Conservation (phyloP, 371 early-diverging fungal species). For the Blakeslea trispora region DNA sequence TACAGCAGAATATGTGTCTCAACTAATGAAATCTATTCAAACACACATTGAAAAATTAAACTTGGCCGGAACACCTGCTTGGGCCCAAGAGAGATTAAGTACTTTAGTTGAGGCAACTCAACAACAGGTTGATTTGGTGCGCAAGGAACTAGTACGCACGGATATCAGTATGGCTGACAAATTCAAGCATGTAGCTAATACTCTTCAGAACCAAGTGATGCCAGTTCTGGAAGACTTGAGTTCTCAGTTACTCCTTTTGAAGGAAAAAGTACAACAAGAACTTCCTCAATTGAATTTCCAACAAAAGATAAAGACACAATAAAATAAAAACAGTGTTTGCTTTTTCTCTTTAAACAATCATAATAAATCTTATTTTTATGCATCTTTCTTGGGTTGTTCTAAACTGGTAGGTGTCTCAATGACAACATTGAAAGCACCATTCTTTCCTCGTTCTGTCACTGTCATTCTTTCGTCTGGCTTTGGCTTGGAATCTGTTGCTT, state of each 20-base stretch:
- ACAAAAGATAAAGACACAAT: conserved; percentile 19
- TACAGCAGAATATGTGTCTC: conserved; percentile 19
- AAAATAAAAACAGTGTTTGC: no score
- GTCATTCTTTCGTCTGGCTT: conserved; percentile 23
- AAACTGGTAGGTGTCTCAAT: conserved; percentile 32
- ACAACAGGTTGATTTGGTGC: conserved; percentile 46
- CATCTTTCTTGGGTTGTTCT: background rate
- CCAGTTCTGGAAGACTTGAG: conserved; percentile 55
- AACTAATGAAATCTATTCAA: conserved; percentile 19
- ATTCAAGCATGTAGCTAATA: conserved; percentile 46
- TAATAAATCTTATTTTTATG: background rate
- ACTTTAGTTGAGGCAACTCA: conserved; percentile 43
- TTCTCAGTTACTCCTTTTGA: conserved; percentile 33
- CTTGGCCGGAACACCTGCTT: conserved; percentile 47
- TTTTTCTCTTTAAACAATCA: background rate
- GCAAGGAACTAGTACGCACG: conserved; percentile 44
- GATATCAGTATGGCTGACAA: conserved; percentile 54
- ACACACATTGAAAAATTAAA: conserved; percentile 30
- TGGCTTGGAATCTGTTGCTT: conserved; percentile 38
- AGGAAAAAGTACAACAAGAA: conserved; percentile 29
- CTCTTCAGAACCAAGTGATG: conserved; percentile 55
- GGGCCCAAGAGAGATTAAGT: conserved; percentile 45
- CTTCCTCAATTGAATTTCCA: conserved; percentile 27
- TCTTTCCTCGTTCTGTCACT: conserved; percentile 37
- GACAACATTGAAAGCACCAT: conserved; percentile 42